Evolutionary conservation across 2,329 filamentous ascomycete genomes (phyloP).

Genomic region (Colletotrichum lini): DNA sequence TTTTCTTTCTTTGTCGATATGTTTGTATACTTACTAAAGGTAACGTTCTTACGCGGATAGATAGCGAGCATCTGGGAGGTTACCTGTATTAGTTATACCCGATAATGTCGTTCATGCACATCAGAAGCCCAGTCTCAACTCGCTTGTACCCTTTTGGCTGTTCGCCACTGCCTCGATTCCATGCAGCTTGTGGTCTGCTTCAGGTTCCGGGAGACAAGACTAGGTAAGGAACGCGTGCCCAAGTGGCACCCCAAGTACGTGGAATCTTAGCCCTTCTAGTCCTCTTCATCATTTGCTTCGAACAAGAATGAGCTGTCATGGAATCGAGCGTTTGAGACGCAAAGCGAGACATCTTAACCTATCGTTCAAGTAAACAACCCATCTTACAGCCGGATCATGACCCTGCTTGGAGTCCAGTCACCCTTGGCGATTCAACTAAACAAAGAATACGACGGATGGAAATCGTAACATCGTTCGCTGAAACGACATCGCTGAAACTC

Average conservation of each 20-base stretch:
- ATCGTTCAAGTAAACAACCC: neutral
- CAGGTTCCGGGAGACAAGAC: too few relatives aligned
- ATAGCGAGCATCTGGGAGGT: constrained; percentile 15
- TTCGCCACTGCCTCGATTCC: too few relatives aligned
- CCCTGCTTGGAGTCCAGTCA: neutral
- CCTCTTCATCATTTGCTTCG: too few relatives aligned
- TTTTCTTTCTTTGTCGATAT: neutral
- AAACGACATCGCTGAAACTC: neutral
- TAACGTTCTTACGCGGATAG: too few relatives aligned
- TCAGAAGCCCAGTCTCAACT: neutral
- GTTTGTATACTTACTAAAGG: neutral
- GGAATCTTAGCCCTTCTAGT: too few relatives aligned
- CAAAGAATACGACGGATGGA: neutral
- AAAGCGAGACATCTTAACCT: neutral
- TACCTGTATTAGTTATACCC: constrained; percentile 33
- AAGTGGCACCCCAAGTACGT: too few relatives aligned
- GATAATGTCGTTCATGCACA: constrained; percentile 5
- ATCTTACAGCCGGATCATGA: neutral
- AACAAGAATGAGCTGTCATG: neutral
- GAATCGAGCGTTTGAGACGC: too few relatives aligned
- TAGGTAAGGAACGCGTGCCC: too few relatives aligned
- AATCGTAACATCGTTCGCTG: neutral
- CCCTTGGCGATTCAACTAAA: neutral
- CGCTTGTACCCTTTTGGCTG: too few relatives aligned
- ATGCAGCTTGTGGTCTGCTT: too few relatives aligned